phyloP scores from a whole-genome alignment of 139 green algal genomes.

The Chlorella vulgaris region DNA sequence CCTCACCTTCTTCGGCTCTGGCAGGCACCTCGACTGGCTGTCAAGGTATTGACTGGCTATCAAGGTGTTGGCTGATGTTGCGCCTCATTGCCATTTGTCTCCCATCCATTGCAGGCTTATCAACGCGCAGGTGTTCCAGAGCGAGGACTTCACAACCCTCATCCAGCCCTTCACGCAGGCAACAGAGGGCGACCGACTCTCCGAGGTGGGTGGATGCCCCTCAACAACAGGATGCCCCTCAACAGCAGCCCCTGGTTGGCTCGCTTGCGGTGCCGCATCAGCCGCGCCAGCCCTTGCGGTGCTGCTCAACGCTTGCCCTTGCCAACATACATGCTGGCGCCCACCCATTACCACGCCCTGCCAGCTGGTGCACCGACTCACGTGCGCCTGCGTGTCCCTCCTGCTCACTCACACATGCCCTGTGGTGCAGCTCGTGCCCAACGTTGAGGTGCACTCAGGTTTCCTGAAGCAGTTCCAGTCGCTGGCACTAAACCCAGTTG shows the following conservation, averaged over 20 bases:
- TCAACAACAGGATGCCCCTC: too few relatives aligned
- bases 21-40: too few relatives aligned
- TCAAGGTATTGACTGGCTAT: too few relatives aligned
- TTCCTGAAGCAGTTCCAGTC: constrained; percentile 21
- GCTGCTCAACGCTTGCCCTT: neutral
- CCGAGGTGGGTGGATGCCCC: neutral
- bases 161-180: neutral
- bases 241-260: neutral
- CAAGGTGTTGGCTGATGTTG: too few relatives aligned
- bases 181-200: neutral
- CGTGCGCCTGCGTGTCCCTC: too few relatives aligned
- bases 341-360: neutral
- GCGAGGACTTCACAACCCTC: neutral
- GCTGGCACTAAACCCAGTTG: constrained; percentile 2
- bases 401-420: neutral
- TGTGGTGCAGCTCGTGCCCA: neutral
- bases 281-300: too few relatives aligned
- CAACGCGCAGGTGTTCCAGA: neutral
- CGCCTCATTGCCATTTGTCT: too few relatives aligned
- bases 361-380: neutral
- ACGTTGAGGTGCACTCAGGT: constrained; percentile 9
- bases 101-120: too few relatives aligned
- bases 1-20: too few relatives aligned
- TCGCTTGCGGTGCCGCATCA: neutral
- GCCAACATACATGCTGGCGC: neutral